A percentile compares a stretch with the other conserved stretches of the same genome.
phyloP scores from a whole-genome alignment of 805 yeast species.

The Torulaspora quercuum region DNA sequence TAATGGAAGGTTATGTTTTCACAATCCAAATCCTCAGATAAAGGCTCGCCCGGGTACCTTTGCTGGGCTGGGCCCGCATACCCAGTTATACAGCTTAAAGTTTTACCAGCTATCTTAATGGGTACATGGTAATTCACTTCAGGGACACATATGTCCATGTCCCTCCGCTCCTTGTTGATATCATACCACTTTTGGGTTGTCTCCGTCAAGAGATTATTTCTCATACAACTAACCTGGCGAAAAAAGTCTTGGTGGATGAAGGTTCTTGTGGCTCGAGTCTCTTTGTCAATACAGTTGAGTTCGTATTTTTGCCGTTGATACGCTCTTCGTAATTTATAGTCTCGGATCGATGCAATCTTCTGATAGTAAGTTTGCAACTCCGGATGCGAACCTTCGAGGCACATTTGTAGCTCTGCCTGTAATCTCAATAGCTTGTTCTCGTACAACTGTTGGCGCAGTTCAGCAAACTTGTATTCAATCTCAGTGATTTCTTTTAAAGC shows the following conservation, averaged over 20 bases:
- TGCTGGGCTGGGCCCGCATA: conserved; percentile 38
- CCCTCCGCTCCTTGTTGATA: conserved; percentile 82
- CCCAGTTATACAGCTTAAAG: conserved; percentile 38
- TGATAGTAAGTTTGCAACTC: conserved; percentile 71
- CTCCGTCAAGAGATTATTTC: conserved; percentile 58
- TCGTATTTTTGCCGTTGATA: conserved; percentile 56
- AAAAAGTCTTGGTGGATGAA: conserved; percentile 79
- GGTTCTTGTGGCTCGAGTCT: conserved; percentile 74
- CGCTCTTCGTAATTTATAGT: conserved; percentile 57
- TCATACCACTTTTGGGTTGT: conserved; percentile 90
- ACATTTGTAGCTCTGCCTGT: conserved; percentile 80
- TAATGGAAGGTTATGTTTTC: conserved; percentile 44
- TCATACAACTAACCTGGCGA: conserved; percentile 63
- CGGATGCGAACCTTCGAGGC: conserved; percentile 88
- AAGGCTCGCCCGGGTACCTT: conserved; percentile 32
- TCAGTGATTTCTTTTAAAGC: conserved; percentile 61
- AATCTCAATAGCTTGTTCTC: conserved; percentile 75
- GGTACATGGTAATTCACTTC: conserved; percentile 50
- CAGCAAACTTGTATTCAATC: conserved; percentile 84
- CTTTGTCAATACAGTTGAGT: conserved; percentile 70
- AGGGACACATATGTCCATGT: conserved; percentile 54
- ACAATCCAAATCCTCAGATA: conserved; percentile 38
- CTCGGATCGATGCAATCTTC: conserved; percentile 69
- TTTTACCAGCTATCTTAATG: conserved; percentile 32
- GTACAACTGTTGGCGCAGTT: conserved; percentile 75